Conservation (phyloP, 495 filamentous ascomycete species). For the Aspergillus baeticus region DNA sequence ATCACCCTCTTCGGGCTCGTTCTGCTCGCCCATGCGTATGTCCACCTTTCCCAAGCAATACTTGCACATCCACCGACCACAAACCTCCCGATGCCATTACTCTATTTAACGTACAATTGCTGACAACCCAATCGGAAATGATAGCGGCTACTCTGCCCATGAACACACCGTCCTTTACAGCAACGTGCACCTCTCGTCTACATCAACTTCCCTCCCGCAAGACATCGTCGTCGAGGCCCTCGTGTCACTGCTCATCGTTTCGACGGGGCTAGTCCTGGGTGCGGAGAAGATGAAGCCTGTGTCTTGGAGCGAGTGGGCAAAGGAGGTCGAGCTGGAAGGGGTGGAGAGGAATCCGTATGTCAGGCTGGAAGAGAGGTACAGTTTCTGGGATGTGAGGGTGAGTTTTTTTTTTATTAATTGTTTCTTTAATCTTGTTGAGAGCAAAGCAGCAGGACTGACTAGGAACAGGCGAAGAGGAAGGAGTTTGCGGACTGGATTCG, state of each 20-base stretch:
- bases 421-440: no score
- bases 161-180: slow-evolving; percentile 74
- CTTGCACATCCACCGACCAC: no score
- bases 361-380: slow-evolving; percentile 57
- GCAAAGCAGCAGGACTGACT: no score
- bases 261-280: slow-evolving; percentile 67
- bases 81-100: no score
- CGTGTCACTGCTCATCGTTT: slow-evolving; percentile 62
- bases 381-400: slow-evolving; percentile 71
- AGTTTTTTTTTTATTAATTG: slow-evolving; percentile 28
- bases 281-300: slow-evolving; percentile 72
- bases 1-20: slow-evolving; percentile 64
- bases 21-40: slow-evolving; percentile 73
- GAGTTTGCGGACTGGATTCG: slow-evolving; percentile 77
- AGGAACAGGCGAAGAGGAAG: slow-evolving; percentile 63
- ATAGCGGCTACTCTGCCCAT: slow-evolving; percentile 83
- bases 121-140: slow-evolving; percentile 7
- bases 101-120: no score
- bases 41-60: slow-evolving; percentile 12
- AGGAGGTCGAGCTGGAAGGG: slow-evolving; percentile 72
- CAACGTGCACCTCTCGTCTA: slow-evolving; percentile 47
- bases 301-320: slow-evolving; percentile 80
- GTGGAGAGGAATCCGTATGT: slow-evolving; percentile 50
- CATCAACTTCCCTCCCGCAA: slow-evolving; percentile 59
- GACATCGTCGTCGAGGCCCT: slow-evolving; percentile 68